Conservation (phyloP, 2,329 filamentous ascomycete genomes). For the Monosporascus sp. region DNA sequence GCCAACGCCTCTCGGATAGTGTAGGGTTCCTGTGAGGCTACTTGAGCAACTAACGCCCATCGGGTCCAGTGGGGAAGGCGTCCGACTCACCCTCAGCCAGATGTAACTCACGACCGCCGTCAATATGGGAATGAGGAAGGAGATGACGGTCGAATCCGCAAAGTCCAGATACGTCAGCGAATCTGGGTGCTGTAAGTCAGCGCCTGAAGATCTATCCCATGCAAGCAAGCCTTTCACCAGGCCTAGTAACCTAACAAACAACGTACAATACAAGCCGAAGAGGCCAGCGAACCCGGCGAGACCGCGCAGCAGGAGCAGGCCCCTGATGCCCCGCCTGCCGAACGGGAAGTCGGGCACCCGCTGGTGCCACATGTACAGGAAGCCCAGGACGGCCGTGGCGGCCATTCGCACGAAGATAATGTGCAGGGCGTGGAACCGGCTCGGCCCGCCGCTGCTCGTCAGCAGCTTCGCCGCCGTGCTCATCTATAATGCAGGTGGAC, state of each 20-base stretch:
- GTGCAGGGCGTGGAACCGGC: slow-evolving; percentile 35
- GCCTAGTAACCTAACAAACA: neutral
- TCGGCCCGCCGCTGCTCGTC: slow-evolving; percentile 25
- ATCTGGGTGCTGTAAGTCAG: slow-evolving; percentile 35
- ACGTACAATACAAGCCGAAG: slow-evolving; percentile 48
- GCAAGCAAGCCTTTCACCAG: neutral
- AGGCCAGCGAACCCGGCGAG: slow-evolving; percentile 61
- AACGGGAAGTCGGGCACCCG: slow-evolving; percentile 58
- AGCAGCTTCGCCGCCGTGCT: slow-evolving; percentile 34
- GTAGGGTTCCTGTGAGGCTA: slow-evolving; percentile 57
- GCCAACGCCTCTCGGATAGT: slow-evolving; percentile 65
- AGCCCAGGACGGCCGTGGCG: slow-evolving; percentile 30
- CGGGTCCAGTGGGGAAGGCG: no score
- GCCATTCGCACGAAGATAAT: slow-evolving; percentile 40
- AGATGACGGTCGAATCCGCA: slow-evolving; percentile 74
- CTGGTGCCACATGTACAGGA: slow-evolving; percentile 35
- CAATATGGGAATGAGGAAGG: slow-evolving; percentile 69
- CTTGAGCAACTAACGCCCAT: no score
- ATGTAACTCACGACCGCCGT: slow-evolving; percentile 63
- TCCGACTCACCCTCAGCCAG: slow-evolving; percentile 24
- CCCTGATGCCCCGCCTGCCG: slow-evolving; percentile 56
- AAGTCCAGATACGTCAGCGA: slow-evolving; percentile 63
- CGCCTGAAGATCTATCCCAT: neutral
- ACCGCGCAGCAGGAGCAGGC: slow-evolving; percentile 59
- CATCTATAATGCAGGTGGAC: slow-evolving; percentile 26